Evolutionary conservation across 306 rosid species (phyloP), one percentile per base, ranked within the genome.

Genomic region (Abrus precatorius): DNA sequence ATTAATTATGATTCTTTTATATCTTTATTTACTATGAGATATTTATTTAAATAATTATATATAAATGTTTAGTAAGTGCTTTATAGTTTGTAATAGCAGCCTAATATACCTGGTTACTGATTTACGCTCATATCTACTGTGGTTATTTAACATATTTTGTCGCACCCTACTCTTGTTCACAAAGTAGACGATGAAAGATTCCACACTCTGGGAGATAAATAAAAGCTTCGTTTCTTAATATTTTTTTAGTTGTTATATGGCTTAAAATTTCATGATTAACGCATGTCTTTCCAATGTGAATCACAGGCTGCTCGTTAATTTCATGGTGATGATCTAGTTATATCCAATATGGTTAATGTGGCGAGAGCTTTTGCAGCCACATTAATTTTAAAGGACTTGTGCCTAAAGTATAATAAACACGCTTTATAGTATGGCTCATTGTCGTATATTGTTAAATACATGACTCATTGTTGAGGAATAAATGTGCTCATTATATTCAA

Each of bases 321-420:
- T 49, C 61, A 33, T 49, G 60, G 47, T 50, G 48, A 32, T 56
- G 43, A 38, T 66, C 65, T 54, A 38, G 40, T 36, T 36, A 4
- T 11, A 73, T 30, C 79, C 14, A 45, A 59, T 59, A 43, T 74
- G 56, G 14, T 59, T 11, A 9, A 61, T 53, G 14, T 55, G 77
- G 40, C 10, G 53, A 49, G 47, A 13, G 61, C 12, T 71, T 50
- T n/a, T 52, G 59, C 62, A 50, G 14, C 45, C 45, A 69, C 30
- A 20, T 43, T 20, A 40, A 43, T 27, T 66, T 43, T 3, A 52
- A 29, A 14, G 8, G 1, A 20, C 43, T 52, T 9, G 36, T 36
- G 64, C 63, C 64, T 52, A 34, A 12, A 50, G 6, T 52, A 34
- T 9, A 54, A 72, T 36, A 53, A 36, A 5, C 36, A 36, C 50